A percentile compares a stretch with the other conserved stretches of the same genome.
phyloP scores from a whole-genome alignment of 2,329 filamentous ascomycete species.

The Sporothrix humicola region DNA sequence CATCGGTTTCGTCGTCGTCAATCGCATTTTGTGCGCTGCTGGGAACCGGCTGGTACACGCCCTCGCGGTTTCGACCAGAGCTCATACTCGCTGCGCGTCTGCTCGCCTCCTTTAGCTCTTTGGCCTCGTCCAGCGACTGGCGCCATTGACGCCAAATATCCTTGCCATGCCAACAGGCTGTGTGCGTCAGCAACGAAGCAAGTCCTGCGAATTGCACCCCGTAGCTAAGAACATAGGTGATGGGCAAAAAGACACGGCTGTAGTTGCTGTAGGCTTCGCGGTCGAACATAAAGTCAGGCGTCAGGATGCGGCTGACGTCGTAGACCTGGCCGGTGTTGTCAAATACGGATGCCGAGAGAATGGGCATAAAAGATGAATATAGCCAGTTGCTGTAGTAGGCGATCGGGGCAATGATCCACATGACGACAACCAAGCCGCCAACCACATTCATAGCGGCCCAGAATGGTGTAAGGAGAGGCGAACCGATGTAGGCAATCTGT shows the following conservation, averaged over 20 bases:
- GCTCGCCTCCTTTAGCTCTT: conserved; percentile 14
- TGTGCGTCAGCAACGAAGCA: conserved; percentile 79
- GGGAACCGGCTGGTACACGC: conserved; percentile 33
- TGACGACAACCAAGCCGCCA: conserved; percentile 77
- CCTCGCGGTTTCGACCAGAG: neutral
- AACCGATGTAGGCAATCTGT: conserved; percentile 86
- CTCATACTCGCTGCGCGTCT: neutral
- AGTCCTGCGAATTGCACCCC: conserved; percentile 85
- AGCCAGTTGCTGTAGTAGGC: conserved; percentile 81
- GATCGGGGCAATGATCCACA: conserved; percentile 82
- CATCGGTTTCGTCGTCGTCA: conserved; percentile 36
- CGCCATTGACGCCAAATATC: conserved; percentile 82
- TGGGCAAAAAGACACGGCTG: conserved; percentile 82
- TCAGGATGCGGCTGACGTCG: conserved; percentile 80
- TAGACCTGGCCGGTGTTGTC: conserved; percentile 83
- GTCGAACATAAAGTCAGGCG: conserved; percentile 78
- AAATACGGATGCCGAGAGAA: conserved; percentile 82
- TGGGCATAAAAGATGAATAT: conserved; percentile 84
- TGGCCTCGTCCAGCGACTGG: conserved; percentile 67
- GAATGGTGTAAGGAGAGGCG: conserved; percentile 80
- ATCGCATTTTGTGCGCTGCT: neutral
- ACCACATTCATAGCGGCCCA: conserved; percentile 87
- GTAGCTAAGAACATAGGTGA: conserved; percentile 87
- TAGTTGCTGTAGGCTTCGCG: conserved; percentile 77
- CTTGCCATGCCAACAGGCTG: conserved; percentile 80